Evolutionary conservation across 1,284 basidiomycete species (phyloP).

Genomic region (Tranzscheliella williamsii): DNA sequence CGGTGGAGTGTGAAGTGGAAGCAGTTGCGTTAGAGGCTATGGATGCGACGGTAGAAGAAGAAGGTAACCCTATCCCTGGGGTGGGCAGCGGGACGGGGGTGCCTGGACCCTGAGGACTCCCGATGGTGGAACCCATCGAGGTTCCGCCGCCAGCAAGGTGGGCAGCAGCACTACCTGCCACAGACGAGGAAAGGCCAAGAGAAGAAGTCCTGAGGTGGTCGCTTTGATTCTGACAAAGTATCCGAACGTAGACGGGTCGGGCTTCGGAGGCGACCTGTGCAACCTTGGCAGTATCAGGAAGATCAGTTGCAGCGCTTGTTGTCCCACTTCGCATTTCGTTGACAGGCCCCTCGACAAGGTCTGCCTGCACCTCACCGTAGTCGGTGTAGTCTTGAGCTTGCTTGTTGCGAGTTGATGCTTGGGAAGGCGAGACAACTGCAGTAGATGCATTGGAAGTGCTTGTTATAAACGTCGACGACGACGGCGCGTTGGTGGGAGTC

Average conservation of each 20-base stretch:
- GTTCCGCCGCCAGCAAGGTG: slow-evolving; percentile 25
- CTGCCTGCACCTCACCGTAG: slow-evolving; percentile 23
- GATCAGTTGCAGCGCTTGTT: neutral
- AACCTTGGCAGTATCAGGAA: neutral
- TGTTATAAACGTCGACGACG: neutral
- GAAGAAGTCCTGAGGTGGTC: slow-evolving; percentile 41
- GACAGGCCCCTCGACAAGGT: slow-evolving; percentile 8
- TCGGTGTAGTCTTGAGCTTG: slow-evolving; percentile 10
- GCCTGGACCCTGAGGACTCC: slow-evolving; percentile 1
- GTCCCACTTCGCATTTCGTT: slow-evolving; percentile 1
- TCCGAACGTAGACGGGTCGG: slow-evolving; percentile 31
- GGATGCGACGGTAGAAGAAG: slow-evolving; percentile 25
- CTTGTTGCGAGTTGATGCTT: neutral
- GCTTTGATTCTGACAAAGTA: slow-evolving; percentile 47
- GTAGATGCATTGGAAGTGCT: neutral
- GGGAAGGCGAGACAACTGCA: neutral
- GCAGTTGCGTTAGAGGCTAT: slow-evolving; percentile 42
- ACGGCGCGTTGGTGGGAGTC: neutral
- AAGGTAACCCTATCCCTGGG: slow-evolving; percentile 14
- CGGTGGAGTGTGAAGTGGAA: slow-evolving; percentile 24
- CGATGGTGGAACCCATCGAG: neutral
- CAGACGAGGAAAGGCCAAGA: neutral
- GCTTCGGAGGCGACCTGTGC: neutral
- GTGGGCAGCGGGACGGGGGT: slow-evolving; percentile 1
- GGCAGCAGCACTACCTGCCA: slow-evolving; percentile 2